Evolutionary conservation across 2,329 filamentous ascomycete species (phyloP).

Genomic region (Sporothrix mexicana): DNA sequence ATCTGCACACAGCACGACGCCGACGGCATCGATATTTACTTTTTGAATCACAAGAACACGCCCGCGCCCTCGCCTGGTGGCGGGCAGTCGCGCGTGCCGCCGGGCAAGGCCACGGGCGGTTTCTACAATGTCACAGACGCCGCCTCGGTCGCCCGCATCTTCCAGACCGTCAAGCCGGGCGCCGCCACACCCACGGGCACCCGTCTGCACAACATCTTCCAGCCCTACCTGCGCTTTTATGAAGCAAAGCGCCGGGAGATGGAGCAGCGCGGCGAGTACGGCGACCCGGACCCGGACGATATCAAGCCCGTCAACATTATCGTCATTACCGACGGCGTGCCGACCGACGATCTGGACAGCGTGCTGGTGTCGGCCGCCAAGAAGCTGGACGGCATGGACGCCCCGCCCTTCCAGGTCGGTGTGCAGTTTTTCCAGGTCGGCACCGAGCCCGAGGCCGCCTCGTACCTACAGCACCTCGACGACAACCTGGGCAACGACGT

Average conservation of each 20-base stretch:
- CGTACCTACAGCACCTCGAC: slow-evolving; percentile 74
- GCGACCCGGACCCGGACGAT: slow-evolving; percentile 46
- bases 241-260: slow-evolving; percentile 43
- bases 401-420: slow-evolving; percentile 81
- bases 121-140: slow-evolving; percentile 70
- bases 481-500: slow-evolving; percentile 66
- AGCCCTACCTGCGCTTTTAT: slow-evolving; percentile 69
- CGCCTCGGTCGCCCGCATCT: slow-evolving; percentile 68
- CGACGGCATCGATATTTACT: slow-evolving; percentile 90
- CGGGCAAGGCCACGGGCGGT: slow-evolving; percentile 52
- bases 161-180: slow-evolving; percentile 67
- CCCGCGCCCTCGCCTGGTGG: slow-evolving; percentile 32
- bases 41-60: slow-evolving; percentile 72
- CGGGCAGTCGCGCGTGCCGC: slow-evolving; percentile 44
- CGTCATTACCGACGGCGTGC: slow-evolving; percentile 86
- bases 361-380: slow-evolving; percentile 70
- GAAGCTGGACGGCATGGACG: slow-evolving; percentile 71
- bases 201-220: slow-evolving; percentile 72
- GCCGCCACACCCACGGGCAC: slow-evolving; percentile 77
- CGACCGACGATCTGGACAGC: slow-evolving; percentile 78
- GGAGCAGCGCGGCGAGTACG: slow-evolving; percentile 42
- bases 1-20: slow-evolving; percentile 80
- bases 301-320: slow-evolving; percentile 89
- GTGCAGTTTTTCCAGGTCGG: slow-evolving; percentile 98
- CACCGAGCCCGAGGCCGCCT: slow-evolving; percentile 65